Conservation (phyloP, 108 stramenopile genomes). For the Poteriospumella lacustris region DNA sequence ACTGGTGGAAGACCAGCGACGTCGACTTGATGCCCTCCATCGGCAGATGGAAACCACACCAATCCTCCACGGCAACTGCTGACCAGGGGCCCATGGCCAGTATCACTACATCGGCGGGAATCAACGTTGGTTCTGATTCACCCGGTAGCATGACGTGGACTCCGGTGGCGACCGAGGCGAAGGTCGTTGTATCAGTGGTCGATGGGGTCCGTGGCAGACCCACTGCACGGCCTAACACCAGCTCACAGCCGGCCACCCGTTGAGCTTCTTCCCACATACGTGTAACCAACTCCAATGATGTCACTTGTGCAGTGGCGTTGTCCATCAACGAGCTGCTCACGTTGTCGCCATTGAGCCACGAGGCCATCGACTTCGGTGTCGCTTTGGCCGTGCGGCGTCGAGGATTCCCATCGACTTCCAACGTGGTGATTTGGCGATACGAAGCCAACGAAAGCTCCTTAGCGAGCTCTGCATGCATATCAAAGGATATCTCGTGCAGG, state of each 20-base stretch:
- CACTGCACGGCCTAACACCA: slow-evolving; percentile 48
- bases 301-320: slow-evolving; percentile 66
- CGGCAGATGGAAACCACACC: slow-evolving; percentile 31
- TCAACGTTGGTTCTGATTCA: too few species aligned
- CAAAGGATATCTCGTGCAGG: slow-evolving; percentile 63
- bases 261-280: too few species aligned
- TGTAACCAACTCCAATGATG: slow-evolving; percentile 60
- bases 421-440: slow-evolving; percentile 59
- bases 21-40: slow-evolving; percentile 52
- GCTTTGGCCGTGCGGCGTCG: slow-evolving; percentile 50
- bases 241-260: too few species aligned
- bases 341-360: slow-evolving; percentile 37
- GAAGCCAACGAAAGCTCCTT: slow-evolving; percentile 50
- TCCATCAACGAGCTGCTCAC: slow-evolving; percentile 44
- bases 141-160: too few species aligned
- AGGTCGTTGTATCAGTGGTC: too few species aligned
- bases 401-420: slow-evolving; percentile 39
- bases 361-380: too few species aligned
- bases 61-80: slow-evolving; percentile 35
- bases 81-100: slow-evolving; percentile 42
- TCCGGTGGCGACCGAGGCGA: too few species aligned
- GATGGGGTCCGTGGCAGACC: too few species aligned
- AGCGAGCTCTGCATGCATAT: slow-evolving; percentile 71
- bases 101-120: slow-evolving; percentile 17
- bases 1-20: slow-evolving; percentile 36